Conservation (phyloP, 371 early-diverging fungal species). For the Apophysomyces trapeziformis region DNA sequence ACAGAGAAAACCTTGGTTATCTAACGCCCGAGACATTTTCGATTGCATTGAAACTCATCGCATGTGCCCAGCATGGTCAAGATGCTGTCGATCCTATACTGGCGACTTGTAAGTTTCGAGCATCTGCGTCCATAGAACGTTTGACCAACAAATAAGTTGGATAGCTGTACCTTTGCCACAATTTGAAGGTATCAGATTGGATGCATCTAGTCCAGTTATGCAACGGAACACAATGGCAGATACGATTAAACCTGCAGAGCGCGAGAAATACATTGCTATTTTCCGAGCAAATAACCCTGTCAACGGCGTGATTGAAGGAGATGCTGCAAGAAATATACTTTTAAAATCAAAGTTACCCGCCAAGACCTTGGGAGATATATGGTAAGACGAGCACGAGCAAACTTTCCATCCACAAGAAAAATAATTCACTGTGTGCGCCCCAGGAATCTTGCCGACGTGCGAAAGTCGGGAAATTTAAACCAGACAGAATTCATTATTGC, state of each 20-base stretch:
- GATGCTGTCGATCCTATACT: slow-evolving; percentile 40
- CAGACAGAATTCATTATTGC: slow-evolving; percentile 80
- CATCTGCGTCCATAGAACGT: background rate
- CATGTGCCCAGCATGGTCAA: slow-evolving; percentile 81
- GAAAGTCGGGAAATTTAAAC: slow-evolving; percentile 67
- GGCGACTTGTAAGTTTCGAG: slow-evolving; percentile 35
- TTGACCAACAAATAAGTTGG: background rate
- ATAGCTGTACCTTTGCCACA: slow-evolving; percentile 58
- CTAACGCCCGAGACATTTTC: slow-evolving; percentile 73
- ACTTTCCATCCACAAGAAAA: background rate
- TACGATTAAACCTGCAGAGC: slow-evolving; percentile 36
- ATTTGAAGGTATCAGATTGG: slow-evolving; percentile 53
- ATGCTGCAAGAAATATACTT: slow-evolving; percentile 46
- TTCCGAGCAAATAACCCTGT: slow-evolving; percentile 46
- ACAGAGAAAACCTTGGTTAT: slow-evolving; percentile 74
- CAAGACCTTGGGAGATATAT: slow-evolving; percentile 49
- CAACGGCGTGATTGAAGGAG: slow-evolving; percentile 44
- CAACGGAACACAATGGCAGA: slow-evolving; percentile 12
- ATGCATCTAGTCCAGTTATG: slow-evolving; percentile 25
- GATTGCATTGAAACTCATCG: slow-evolving; percentile 84
- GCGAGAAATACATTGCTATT: slow-evolving; percentile 50
- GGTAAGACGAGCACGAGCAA: slow-evolving; percentile 31
- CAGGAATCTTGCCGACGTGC: slow-evolving; percentile 76
- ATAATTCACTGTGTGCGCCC: background rate
- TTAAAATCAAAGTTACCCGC: slow-evolving; percentile 49